Evolutionary conservation across 2,329 filamentous ascomycete genomes (phyloP).

Genomic region (Neurospora crassa): DNA sequence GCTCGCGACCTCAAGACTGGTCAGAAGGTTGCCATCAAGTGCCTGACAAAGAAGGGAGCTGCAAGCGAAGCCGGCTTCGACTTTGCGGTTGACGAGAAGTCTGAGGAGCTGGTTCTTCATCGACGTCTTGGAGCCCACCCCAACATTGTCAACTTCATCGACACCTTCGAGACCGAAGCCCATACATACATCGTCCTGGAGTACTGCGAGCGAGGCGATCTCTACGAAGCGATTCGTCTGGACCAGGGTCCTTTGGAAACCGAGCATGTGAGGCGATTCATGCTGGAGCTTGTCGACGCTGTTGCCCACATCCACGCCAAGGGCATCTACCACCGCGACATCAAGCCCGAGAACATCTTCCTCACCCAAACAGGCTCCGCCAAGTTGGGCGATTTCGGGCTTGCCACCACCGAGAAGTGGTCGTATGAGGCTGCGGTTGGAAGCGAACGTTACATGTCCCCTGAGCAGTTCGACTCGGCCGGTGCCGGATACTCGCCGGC

Average conservation of each 20-base stretch:
- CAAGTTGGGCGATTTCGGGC: constrained; percentile 95
- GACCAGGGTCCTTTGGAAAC: constrained; percentile 85
- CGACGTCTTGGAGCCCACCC: constrained; percentile 67
- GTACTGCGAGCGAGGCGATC: constrained; percentile 87
- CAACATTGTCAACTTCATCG: constrained; percentile 87
- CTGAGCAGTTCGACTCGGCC: constrained; percentile 90
- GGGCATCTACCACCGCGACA: constrained; percentile 91
- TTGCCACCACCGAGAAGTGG: constrained; percentile 84
- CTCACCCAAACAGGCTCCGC: constrained; percentile 75
- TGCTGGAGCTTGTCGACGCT: constrained; percentile 86
- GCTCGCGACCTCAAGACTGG: constrained; percentile 71
- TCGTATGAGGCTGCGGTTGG: constrained; percentile 89
- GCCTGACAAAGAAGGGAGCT: constrained; percentile 73
- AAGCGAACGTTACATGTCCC: constrained; percentile 98
- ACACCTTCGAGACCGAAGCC: constrained; percentile 84
- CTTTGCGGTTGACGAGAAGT: constrained; percentile 71
- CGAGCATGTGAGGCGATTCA: constrained; percentile 93
- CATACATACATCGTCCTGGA: constrained; percentile 91
- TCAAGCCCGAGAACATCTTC: constrained; percentile 99
- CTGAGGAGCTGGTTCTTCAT: constrained; percentile 74
- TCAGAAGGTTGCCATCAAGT: constrained; percentile 88
- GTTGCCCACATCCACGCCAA: constrained; percentile 85
- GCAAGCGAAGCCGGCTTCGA: constrained; percentile 49
- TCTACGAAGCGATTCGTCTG: constrained; percentile 93
- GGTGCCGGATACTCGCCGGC: constrained; percentile 84